Conservation (phyloP, 2,329 filamentous ascomycete genomes). For the Arthrobotrys pseudoclavata region DNA sequence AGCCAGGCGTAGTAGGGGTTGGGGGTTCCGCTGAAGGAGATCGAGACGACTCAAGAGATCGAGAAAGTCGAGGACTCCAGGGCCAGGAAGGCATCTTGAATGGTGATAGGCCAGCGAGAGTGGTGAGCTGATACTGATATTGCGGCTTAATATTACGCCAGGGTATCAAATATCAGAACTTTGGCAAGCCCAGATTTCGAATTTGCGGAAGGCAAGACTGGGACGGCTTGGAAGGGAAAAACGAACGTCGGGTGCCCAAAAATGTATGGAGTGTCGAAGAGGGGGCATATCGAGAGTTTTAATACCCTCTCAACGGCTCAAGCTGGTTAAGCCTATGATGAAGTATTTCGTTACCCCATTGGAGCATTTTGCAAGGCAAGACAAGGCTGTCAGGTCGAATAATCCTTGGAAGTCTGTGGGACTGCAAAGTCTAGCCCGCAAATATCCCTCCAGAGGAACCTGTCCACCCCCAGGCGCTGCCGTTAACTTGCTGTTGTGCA, state of each 20-base stretch:
- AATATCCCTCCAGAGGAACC: constrained; percentile 32
- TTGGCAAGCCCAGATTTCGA: constrained; percentile 11
- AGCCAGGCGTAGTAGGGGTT: constrained; percentile 52
- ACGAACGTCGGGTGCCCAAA: constrained; percentile 31
- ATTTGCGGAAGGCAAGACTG: constrained; percentile 9
- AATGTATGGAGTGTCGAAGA: constrained; percentile 26
- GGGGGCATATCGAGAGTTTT: constrained; percentile 59
- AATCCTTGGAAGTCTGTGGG: constrained; percentile 39
- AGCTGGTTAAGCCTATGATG: constrained; percentile 40
- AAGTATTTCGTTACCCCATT: constrained; percentile 49
- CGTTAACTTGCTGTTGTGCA: constrained; percentile 6
- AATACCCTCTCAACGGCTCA: constrained; percentile 59
- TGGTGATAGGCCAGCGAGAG: constrained; percentile 41
- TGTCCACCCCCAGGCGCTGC: constrained; percentile 14
- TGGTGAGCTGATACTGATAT: constrained; percentile 41
- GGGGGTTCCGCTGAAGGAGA: constrained; percentile 33
- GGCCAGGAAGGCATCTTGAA: constrained; percentile 59
- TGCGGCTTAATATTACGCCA: constrained; percentile 30
- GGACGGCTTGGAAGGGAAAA: constrained; percentile 15
- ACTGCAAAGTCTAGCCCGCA: constrained; percentile 44
- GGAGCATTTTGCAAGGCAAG: constrained; percentile 23
- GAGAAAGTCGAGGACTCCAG: constrained; percentile 50
- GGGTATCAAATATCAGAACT: constrained; percentile 42
- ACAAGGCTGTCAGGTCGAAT: constrained; percentile 33
- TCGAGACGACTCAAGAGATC: constrained; percentile 40